Conservation (phyloP, 2,329 filamentous ascomycete species). For the Plectosphaerella sp. region DNA sequence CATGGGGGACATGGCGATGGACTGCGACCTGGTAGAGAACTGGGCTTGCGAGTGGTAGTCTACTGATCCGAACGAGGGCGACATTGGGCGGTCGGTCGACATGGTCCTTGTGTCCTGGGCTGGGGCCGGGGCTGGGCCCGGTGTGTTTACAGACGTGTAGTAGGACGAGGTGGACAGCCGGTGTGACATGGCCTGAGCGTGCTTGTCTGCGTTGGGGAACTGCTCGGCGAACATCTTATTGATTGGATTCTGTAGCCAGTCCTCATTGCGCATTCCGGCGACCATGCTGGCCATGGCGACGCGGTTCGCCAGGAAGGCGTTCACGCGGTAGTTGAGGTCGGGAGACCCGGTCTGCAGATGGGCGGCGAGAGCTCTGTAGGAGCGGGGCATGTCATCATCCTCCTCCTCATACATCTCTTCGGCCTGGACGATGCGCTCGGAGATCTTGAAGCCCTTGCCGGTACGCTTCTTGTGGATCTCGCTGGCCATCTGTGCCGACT, state of each 20-base stretch:
- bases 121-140: background rate
- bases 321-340: constrained; percentile 58
- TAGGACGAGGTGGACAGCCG: constrained; percentile 11
- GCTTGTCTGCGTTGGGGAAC: constrained; percentile 33
- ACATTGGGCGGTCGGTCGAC: constrained; percentile 1
- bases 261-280: constrained; percentile 23
- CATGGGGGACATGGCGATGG: constrained; percentile 14
- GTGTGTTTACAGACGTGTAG: constrained; percentile 1
- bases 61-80: constrained; percentile 3
- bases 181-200: constrained; percentile 18
- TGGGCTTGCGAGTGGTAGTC: constrained; percentile 15
- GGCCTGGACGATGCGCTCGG: constrained; percentile 70
- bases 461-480: constrained; percentile 85
- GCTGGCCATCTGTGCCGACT: constrained; percentile 85
- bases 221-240: constrained; percentile 41
- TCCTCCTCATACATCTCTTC: constrained; percentile 98
- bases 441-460: constrained; percentile 75
- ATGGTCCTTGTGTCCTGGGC: constrained; percentile 1
- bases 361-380: constrained; percentile 59
- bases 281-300: constrained; percentile 38
- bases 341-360: constrained; percentile 56
- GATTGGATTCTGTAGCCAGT: constrained; percentile 40
- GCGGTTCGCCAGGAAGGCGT: constrained; percentile 38
- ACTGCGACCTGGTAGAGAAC: background rate
- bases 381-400: constrained; percentile 71